Evolutionary conservation across 2,329 filamentous ascomycete species (phyloP).

Genomic region (Pestalotiopsis sp.): DNA sequence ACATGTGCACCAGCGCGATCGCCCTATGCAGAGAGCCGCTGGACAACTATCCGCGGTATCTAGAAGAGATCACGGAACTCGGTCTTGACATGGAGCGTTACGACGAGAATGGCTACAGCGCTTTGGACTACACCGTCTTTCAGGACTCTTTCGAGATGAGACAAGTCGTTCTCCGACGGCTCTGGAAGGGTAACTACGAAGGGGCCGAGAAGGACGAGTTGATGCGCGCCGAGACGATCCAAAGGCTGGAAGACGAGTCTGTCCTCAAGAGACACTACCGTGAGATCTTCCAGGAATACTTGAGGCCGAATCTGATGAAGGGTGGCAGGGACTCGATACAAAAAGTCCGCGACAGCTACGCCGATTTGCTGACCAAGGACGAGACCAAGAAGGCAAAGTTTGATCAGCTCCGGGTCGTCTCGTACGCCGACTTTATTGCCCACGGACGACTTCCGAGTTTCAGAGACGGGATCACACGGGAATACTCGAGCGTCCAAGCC

Average conservation of each 20-base stretch:
- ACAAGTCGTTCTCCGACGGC: background rate
- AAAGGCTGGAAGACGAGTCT: background rate
- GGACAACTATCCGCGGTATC: background rate
- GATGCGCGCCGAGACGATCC: background rate
- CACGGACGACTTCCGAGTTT: background rate
- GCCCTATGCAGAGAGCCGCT: slow-evolving; percentile 2
- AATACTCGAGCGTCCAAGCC: background rate
- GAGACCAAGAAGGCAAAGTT: background rate
- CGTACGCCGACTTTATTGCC: background rate
- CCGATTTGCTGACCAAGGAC: background rate
- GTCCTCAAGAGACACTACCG: background rate
- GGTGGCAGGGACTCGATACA: background rate
- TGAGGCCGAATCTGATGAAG: background rate
- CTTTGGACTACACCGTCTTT: slow-evolving; percentile 4
- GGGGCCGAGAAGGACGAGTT: background rate
- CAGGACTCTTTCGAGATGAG: background rate
- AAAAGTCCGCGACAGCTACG: background rate
- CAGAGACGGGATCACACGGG: background rate
- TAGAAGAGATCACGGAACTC: background rate
- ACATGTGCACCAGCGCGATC: background rate
- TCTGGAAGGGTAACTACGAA: background rate
- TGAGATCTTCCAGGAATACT: background rate
- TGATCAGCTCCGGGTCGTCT: background rate
- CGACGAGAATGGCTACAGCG: slow-evolving; percentile 6
- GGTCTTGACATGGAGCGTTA: background rate